Percentiles rank a stretch among this genome's conserved stretches.
Evolutionary conservation across 495 filamentous ascomycete genomes (phyloP).

Genomic region (Diplogelasinospora grovesii): DNA sequence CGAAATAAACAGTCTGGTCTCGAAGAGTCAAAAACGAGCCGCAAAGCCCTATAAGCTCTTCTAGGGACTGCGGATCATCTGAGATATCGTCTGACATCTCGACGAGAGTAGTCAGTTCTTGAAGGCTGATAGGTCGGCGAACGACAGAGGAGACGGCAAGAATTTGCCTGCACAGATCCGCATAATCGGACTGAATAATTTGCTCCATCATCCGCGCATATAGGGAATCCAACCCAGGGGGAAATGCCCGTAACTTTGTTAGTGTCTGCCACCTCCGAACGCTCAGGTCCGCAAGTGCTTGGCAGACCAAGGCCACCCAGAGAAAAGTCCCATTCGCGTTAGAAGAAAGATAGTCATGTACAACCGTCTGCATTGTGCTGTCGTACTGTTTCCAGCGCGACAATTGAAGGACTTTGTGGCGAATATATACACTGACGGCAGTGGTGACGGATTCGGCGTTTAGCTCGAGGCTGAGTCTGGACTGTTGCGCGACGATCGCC

Average conservation of each 20-base stretch:
- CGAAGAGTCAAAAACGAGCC: conserved; percentile 25
- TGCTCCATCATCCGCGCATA: conserved; percentile 19
- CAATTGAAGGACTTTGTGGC: conserved; percentile 23
- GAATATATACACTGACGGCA: conserved; percentile 26
- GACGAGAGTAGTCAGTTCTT: conserved; percentile 14
- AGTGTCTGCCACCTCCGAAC: conserved; percentile 2
- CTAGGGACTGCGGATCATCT: neutral
- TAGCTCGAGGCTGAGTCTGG: conserved; percentile 28
- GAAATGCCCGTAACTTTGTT: conserved; percentile 8
- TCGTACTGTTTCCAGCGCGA: conserved; percentile 9
- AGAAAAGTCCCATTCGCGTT: conserved; percentile 28
- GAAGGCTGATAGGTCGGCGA: conserved; percentile 16
- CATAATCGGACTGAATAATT: neutral
- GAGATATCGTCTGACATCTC: conserved; percentile 4
- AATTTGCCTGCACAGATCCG: conserved; percentile 12
- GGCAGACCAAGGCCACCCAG: conserved; percentile 29
- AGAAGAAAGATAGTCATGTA: conserved; percentile 12
- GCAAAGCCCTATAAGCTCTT: conserved; percentile 16
- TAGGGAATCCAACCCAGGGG: conserved; percentile 10
- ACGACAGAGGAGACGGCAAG: conserved; percentile 9
- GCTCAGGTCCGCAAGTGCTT: conserved; percentile 14
- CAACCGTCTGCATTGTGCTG: conserved; percentile 5
- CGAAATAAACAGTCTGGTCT: conserved; percentile 21
- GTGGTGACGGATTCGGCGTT: conserved; percentile 14
- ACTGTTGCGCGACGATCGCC: conserved; percentile 6